Conservation (phyloP, 2,329 filamentous ascomycete genomes). For the Penicillium italicum region DNA sequence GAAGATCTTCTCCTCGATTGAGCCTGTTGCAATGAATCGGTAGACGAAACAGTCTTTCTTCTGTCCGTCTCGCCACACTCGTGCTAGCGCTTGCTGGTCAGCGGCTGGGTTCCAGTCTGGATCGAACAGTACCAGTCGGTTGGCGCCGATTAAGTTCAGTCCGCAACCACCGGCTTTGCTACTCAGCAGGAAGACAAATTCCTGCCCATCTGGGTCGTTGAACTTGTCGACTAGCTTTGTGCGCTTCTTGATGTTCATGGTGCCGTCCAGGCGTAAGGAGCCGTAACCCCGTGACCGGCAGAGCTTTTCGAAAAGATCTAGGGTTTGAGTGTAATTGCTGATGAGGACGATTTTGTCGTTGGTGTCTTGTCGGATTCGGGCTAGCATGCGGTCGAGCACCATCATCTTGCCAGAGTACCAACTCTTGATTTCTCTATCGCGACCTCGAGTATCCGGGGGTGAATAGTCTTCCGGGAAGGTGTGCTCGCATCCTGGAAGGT, state of each 20-base stretch:
- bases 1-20: conserved; percentile 99
- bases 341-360: conserved; percentile 99
- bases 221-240: conserved; percentile 97
- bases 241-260: conserved; percentile 96
- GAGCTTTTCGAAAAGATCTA: conserved; percentile 89
- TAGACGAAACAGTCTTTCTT: conserved; percentile 99
- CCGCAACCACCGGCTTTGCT: conserved; percentile 96
- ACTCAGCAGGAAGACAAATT: conserved; percentile 94
- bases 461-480: conserved; percentile 83
- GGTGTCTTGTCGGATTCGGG: conserved; percentile 88
- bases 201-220: conserved; percentile 83
- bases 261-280: conserved; percentile 83
- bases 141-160: conserved; percentile 91
- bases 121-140: conserved; percentile 91
- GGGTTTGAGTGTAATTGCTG: conserved; percentile 94
- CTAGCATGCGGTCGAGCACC: conserved; percentile 96
- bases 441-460: conserved; percentile 78
- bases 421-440: conserved; percentile 86
- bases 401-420: conserved; percentile 99
- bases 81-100: conserved; percentile 92
- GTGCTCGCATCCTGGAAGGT: conserved; percentile 81
- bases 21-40: conserved; percentile 96
- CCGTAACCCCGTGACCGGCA: conserved; percentile 84
- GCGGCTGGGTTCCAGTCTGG: conserved; percentile 98
- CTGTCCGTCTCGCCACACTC: conserved; percentile 98